Conservation (phyloP, 2,329 filamentous ascomycete genomes). For the Pseudogymnoascus sp. region DNA sequence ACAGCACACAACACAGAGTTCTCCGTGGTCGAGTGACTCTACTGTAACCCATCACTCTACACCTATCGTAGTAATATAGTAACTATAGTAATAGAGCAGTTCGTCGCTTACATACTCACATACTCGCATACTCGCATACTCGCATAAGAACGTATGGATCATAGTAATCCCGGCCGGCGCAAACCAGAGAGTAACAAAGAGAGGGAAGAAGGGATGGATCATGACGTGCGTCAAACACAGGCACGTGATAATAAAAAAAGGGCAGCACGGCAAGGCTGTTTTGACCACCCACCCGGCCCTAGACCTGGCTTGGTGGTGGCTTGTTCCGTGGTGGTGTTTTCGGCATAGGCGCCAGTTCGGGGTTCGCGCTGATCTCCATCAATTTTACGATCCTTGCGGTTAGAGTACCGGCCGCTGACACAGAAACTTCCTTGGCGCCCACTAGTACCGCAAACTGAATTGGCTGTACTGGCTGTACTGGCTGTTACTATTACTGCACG, state of each 20-base stretch:
- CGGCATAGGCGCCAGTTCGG: background rate
- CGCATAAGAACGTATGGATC: background rate
- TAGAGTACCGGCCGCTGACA: background rate
- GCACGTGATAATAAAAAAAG: background rate
- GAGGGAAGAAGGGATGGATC: background rate
- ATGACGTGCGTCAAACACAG: background rate
- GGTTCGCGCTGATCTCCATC: background rate
- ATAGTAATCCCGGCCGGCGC: background rate
- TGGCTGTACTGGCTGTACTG: background rate
- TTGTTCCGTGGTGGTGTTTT: background rate
- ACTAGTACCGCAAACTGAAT: background rate
- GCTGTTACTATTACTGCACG: too few species aligned
- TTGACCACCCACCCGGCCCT: background rate
- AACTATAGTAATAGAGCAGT: background rate
- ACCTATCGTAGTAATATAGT: background rate
- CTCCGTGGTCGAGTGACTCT: too few species aligned
- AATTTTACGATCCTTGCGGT: background rate
- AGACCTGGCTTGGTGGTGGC: background rate
- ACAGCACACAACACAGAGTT: background rate
- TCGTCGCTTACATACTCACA: background rate
- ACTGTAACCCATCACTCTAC: too few species aligned
- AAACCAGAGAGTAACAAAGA: background rate
- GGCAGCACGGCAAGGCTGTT: background rate
- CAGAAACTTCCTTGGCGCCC: background rate
- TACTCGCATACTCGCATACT: too few species aligned